phyloP scores from a whole-genome alignment of 208 protist genomes.

The Leishmania tarentolae region DNA sequence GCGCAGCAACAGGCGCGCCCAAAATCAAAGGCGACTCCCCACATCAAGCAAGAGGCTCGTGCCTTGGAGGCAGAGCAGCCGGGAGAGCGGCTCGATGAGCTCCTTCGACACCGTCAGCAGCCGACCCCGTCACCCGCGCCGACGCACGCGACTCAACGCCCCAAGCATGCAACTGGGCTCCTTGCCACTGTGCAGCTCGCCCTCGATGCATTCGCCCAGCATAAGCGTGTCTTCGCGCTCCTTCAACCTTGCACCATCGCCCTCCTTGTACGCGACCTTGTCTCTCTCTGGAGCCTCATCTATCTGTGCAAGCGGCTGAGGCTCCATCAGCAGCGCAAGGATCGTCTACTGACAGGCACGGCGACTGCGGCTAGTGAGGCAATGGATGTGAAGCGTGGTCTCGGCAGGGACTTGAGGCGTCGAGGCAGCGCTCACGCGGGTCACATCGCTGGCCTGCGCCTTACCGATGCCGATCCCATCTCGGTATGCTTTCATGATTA shows the following conservation, averaged over 20 bases:
- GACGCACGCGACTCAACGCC: not conserved
- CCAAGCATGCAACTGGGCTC: slow-evolving; percentile 4
- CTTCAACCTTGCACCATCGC: slow-evolving; percentile 22
- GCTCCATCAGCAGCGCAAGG: slow-evolving; percentile 22
- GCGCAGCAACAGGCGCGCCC: not conserved
- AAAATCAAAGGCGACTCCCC: not conserved
- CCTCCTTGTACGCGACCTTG: slow-evolving; percentile 20
- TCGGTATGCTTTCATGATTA: slow-evolving; percentile 46
- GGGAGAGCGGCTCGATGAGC: slow-evolving; percentile 19
- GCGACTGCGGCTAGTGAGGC: not conserved
- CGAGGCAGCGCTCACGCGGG: not conserved
- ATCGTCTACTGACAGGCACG: slow-evolving; percentile 14
- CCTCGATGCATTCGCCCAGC: slow-evolving; percentile 18
- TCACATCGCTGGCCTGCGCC: not conserved
- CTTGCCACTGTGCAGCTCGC: slow-evolving; percentile 25
- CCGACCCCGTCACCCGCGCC: not conserved
- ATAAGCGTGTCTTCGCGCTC: slow-evolving; percentile 13
- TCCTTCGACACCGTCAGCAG: slow-evolving; percentile 13
- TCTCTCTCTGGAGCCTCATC: slow-evolving; percentile 26
- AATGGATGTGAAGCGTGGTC: not conserved
- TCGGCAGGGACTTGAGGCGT: not conserved
- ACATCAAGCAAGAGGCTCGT: not conserved
- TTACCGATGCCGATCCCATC: not conserved
- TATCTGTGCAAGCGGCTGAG: slow-evolving; percentile 29
- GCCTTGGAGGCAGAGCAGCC: not conserved